Evolutionary conservation across 176 grass and related monocot genomes (phyloP), one percentile per base, ranked within the genome.

Genomic region (Panicum miliaceum): DNA sequence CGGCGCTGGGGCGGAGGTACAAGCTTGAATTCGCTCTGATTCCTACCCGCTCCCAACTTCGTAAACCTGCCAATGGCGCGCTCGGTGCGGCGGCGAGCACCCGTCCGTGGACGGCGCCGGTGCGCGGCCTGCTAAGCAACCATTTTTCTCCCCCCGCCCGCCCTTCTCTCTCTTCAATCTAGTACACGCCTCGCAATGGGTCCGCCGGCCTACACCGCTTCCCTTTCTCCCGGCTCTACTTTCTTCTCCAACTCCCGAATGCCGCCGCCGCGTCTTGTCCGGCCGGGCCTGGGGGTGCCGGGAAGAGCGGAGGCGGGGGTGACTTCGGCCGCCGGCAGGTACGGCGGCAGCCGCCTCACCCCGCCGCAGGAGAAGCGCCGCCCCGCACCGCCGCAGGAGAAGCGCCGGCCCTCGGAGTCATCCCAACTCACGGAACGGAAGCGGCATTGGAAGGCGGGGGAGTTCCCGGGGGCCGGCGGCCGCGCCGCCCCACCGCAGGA

Each of bases 401-500:
- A 8, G 78, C 78, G 77, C 43, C 61, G 77, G 7, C 45, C 62
- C 12, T 36, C 46, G 29, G 78, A 80, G 0, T 22, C 61, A 4
- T 11, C 62, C 46, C 45, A 25, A 5, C 20, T 11, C 18, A 35
- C 64, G 64, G 64, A 68, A 0, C 82, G 78, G 75, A 86, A 72
- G 88, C 80, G 76, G 73, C 92, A 91, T 66, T 94, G 92, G 92
- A 91, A 89, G 77, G 87, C 52, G 53, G 92, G 92, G 10, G 87
- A 91, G 41, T 91, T 87, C 66, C 89, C 92, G 32, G 87, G 1
- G 64, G 18, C 48, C 5, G 13, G 64, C 69, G 25, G 69, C 34
- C 47, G 29, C 12, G 62, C 12, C 36, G 32, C 9, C 1, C 76
- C 26, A 26, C 26, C 18, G 18, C 77, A 65, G 15, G 77, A 63